These are phyloP conservation scores for Nepenthes alata DNA, from an alignment of 179 eudicot genomes.

Conservation along the genomic window DNA sequence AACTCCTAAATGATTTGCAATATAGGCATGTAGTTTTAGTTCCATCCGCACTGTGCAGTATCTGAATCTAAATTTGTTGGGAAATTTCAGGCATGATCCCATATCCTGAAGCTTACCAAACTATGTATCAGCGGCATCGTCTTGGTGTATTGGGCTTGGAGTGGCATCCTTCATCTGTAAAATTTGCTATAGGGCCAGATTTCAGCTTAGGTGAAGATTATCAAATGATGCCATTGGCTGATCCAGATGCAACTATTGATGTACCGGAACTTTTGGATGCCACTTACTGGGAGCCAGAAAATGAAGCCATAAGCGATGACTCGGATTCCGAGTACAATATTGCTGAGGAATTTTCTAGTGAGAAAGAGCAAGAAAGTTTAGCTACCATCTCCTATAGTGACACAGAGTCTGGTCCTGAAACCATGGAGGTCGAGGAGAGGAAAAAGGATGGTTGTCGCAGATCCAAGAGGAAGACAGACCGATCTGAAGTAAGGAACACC, in stretches of 20 bases:
- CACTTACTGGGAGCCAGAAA: conserved; percentile 80
- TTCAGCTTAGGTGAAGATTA: conserved; percentile 55
- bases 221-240: conserved; percentile 60
- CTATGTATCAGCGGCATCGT: conserved; percentile 75
- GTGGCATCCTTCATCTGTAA: conserved; percentile 75
- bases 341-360: conserved; percentile 58
- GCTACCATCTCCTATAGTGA: conserved; percentile 39
- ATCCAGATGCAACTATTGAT: conserved; percentile 62
- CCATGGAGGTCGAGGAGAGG: conserved; percentile 33
- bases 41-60: neutral
- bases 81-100: conserved; percentile 70
- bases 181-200: conserved; percentile 68
- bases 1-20: neutral
- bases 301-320: conserved; percentile 64
- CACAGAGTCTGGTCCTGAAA: conserved; percentile 43
- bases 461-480: conserved; percentile 68
- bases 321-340: conserved; percentile 78
- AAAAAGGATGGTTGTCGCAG: conserved; percentile 49
- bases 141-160: conserved; percentile 78
- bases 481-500: conserved; percentile 34
- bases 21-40: neutral
- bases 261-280: conserved; percentile 71
- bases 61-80: conserved; percentile 2
- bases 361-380: conserved; percentile 54
- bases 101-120: conserved; percentile 88